Percentiles rank a stretch among this genome's conserved stretches.
Evolutionary conservation across 1,284 basidiomycete genomes (phyloP).

Genomic region (Microbotryomycetes sp.): DNA sequence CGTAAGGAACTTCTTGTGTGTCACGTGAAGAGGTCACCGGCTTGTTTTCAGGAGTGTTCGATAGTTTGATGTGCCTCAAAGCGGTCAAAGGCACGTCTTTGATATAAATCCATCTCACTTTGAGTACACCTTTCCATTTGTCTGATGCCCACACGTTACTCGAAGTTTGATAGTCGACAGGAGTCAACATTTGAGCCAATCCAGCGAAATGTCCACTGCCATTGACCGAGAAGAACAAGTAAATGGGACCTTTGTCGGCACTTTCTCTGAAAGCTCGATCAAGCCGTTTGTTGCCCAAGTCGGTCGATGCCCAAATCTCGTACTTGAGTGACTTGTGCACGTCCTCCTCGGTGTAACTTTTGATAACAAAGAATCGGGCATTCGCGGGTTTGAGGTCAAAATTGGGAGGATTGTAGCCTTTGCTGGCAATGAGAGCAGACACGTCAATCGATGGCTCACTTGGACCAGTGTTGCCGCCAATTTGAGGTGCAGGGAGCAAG

Average conservation of each 20-base stretch:
- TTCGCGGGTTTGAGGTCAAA: conserved; percentile 75
- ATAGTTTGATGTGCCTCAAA: conserved; percentile 72
- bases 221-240: conserved; percentile 94
- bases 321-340: conserved; percentile 63
- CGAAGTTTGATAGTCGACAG: conserved; percentile 47
- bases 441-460: conserved; percentile 55
- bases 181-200: conserved; percentile 76
- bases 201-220: conserved; percentile 94
- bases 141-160: conserved; percentile 95
- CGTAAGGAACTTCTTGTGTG: conserved; percentile 81
- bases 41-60: conserved; percentile 91
- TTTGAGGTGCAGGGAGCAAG: neutral
- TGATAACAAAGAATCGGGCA: conserved; percentile 92
- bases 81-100: conserved; percentile 85
- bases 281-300: conserved; percentile 88
- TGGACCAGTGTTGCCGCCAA: neutral
- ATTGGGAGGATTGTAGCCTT: conserved; percentile 81
- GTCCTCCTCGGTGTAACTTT: conserved; percentile 95
- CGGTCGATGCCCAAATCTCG: conserved; percentile 94
- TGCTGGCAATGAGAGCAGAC: conserved; percentile 72
- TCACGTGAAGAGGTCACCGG: conserved; percentile 91
- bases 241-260: conserved; percentile 79
- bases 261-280: conserved; percentile 92
- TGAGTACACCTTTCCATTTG: conserved; percentile 82
- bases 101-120: conserved; percentile 78